Conservation (phyloP, 148 eudicot species). For the Rhododendron griersonianum region DNA sequence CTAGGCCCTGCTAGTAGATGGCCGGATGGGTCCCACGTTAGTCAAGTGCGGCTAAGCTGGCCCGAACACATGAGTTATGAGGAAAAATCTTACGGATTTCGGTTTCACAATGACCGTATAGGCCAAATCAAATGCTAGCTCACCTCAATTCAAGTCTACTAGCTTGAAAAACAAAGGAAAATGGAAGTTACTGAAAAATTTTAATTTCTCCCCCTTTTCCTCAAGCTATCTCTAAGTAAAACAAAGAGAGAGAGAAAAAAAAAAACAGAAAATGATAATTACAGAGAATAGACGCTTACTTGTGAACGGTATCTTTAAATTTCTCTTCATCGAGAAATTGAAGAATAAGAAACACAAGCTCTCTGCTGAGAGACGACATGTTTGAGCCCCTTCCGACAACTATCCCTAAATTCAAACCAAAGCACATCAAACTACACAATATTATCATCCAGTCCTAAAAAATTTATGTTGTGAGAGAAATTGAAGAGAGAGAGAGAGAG, state of each 20-base stretch:
- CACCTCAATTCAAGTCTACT: neutral
- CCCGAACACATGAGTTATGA: neutral
- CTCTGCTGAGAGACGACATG: slow-evolving; percentile 89
- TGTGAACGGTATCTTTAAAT: slow-evolving; percentile 81
- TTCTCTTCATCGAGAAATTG: slow-evolving; percentile 98
- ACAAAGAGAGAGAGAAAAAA: neutral
- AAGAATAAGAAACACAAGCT: slow-evolving; percentile 82
- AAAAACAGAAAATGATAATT: neutral
- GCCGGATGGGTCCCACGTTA: neutral
- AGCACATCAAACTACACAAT: neutral
- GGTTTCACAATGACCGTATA: neutral
- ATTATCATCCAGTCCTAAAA: neutral
- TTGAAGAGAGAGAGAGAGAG: neutral
- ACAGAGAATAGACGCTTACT: slow-evolving; percentile 28
- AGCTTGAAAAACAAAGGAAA: neutral
- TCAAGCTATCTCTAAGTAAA: neutral
- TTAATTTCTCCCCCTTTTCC: neutral
- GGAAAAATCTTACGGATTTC: neutral
- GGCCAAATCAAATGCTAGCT: neutral
- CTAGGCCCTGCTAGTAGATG: neutral
- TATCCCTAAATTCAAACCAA: slow-evolving; percentile 26
- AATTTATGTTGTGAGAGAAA: neutral
- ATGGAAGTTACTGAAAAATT: neutral
- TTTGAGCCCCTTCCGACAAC: slow-evolving; percentile 22
- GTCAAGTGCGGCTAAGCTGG: neutral